Base-by-base conservation (phyloP, 1,284 basidiomycete species). In the Hypsizygus ulmarius region DNA sequence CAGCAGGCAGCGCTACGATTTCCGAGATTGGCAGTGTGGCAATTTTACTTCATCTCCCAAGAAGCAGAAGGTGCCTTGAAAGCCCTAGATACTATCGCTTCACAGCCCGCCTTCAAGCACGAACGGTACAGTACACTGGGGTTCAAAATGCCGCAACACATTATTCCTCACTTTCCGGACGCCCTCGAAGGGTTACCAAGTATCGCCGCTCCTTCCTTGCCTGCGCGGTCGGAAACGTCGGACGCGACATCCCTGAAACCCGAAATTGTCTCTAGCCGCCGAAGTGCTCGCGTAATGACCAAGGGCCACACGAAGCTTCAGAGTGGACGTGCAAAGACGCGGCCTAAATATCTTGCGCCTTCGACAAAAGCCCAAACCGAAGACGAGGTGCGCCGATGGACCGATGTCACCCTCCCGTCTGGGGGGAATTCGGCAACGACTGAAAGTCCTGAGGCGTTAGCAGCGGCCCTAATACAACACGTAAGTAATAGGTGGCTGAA, bases 11-110 rank as follows among this genome's bases (percentile, higher is more conserved):
- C 11, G 8, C 10, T 36, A 6, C 21, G 21, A 3, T 52, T 45
- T 42, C 36, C 27, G 5, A 9, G 19, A 16, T 21, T 49, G 35
- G 51, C 39, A 30, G 34, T 49, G 5, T 52, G 51, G 47, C 47
- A 52, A 21, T 30, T 43, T 15, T 42, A 41, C 3, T 39, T 35
- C 6, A 12, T 29, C 5, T n/a, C 11, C 19, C 38, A 12, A 3
- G 44, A 49, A 43, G 29, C 30, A 6, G 16, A 49, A 38, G 14
- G 15, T 5, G n/a, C 21, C 6, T 27, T 51, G 5, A 44, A 47
- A 33, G 19, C 27, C 18, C 38, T 45, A 10, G 46, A 38, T 11
- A 14, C 12, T 11, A 7, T 50, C 11, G 38, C 19, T 7, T 37
- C 12, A 12, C 18, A 9, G 9, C 2, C 1, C 19, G 11, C 14